These are phyloP conservation scores for Geotrichum cucujoidarum DNA, from an alignment of 1,139 yeast genomes.

Conservation along the genomic window DNA sequence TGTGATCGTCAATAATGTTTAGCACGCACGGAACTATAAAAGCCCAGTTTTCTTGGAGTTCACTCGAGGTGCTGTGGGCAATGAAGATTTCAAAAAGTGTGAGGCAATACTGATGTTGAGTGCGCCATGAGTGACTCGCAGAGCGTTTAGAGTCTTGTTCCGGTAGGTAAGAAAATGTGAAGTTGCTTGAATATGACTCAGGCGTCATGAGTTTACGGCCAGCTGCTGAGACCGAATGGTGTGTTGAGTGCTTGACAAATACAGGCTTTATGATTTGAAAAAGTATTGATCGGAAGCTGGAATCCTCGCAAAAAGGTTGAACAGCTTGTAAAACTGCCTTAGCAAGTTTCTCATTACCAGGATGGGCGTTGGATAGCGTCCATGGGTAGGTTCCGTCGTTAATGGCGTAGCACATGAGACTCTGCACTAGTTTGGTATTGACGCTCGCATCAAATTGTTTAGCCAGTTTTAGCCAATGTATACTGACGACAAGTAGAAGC, in stretches of 20 bases:
- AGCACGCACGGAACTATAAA: slow-evolving; percentile 47
- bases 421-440: not conserved
- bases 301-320: not conserved
- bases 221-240: slow-evolving; percentile 22
- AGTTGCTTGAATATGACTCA: slow-evolving; percentile 7
- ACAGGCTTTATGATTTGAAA: slow-evolving; percentile 17
- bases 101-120: slow-evolving; percentile 26
- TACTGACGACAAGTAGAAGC: slow-evolving; percentile 10
- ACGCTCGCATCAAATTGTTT: not conserved
- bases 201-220: slow-evolving; percentile 20
- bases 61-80: slow-evolving; percentile 22
- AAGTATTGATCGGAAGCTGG: not conserved
- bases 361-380: not conserved
- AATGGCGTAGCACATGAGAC: slow-evolving; percentile 10
- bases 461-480: slow-evolving; percentile 7
- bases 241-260: slow-evolving; percentile 19
- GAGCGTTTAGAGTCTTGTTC: slow-evolving; percentile 8
- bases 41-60: slow-evolving; percentile 40
- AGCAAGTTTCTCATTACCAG: not conserved
- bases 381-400: slow-evolving; percentile 12
- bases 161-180: slow-evolving; percentile 6
- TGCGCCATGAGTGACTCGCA: slow-evolving; percentile 36
- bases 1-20: slow-evolving; percentile 50
- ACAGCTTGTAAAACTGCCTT: not conserved
- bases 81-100: slow-evolving; percentile 38